Conservation (phyloP, 768 basidiomycete genomes). For the Phanerodontia chrysosporium region DNA sequence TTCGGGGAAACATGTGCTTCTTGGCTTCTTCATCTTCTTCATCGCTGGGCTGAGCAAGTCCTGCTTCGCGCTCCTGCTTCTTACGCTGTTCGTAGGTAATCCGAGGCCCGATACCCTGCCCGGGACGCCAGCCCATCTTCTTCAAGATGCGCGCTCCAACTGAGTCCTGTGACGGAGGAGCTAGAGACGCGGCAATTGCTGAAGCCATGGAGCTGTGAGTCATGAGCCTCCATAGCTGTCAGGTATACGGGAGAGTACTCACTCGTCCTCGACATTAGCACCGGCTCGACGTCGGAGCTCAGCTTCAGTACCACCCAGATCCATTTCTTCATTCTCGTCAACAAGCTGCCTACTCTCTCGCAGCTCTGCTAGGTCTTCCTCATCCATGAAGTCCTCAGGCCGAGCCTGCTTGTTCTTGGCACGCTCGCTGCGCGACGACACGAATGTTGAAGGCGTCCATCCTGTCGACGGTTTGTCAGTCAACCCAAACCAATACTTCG, state of each 20-base stretch:
- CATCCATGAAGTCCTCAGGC: constrained; percentile 98
- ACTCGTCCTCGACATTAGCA: constrained; percentile 49
- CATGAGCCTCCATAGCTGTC: background rate
- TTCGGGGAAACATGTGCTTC: constrained; percentile 83
- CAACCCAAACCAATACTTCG: background rate
- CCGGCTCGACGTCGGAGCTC: constrained; percentile 34
- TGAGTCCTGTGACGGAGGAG: constrained; percentile 74
- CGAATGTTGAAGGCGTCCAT: constrained; percentile 92
- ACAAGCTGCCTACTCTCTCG: constrained; percentile 70
- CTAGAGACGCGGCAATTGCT: constrained; percentile 60
- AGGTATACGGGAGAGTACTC: constrained; percentile 23
- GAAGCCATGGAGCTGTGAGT: constrained; percentile 53
- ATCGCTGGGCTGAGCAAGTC: constrained; percentile 26
- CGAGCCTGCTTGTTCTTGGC: constrained; percentile 56
- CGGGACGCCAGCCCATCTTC: constrained; percentile 94
- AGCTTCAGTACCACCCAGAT: constrained; percentile 52
- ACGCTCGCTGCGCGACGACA: constrained; percentile 80
- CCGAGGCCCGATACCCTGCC: constrained; percentile 91
- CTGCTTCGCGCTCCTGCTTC: constrained; percentile 58
- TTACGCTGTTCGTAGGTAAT: constrained; percentile 73
- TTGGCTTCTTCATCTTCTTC: constrained; percentile 72
- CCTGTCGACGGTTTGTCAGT: constrained; percentile 41
- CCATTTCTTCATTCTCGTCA: constrained; percentile 77
- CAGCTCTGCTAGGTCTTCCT: constrained; percentile 87
- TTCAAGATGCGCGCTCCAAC: constrained; percentile 81